Conservation (phyloP, 257 asterid genomes). For the Plantago elongata region DNA sequence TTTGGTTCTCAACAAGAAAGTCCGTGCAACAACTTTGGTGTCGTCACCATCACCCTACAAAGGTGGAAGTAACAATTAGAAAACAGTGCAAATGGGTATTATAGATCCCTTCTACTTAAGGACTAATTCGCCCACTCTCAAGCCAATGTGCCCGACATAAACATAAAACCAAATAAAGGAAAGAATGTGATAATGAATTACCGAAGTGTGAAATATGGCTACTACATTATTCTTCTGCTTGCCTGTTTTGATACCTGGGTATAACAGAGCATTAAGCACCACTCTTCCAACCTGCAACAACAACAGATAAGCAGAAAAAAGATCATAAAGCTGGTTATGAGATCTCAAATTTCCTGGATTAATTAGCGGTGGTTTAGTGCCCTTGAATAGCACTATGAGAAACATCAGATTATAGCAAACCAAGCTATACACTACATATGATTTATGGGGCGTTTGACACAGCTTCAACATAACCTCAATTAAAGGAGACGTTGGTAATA, state of each 20-base stretch:
- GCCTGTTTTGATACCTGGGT: constrained; percentile 82
- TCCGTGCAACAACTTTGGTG: constrained; percentile 56
- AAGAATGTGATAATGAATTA: constrained; percentile 17
- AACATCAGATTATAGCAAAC: not conserved
- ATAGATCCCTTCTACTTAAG: too few relatives aligned
- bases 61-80: constrained; percentile 18
- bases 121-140: not conserved
- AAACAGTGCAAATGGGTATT: too few relatives aligned
- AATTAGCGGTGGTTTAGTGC: not conserved
- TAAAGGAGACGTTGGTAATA: not conserved
- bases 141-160: not conserved
- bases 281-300: constrained; percentile 73
- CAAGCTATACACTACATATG: constrained; percentile 4
- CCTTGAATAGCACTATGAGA: too few relatives aligned
- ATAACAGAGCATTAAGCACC: constrained; percentile 75
- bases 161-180: not conserved
- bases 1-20: constrained; percentile 72
- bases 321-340: constrained; percentile 14
- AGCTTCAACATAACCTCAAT: not conserved
- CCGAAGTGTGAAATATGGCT: constrained; percentile 73
- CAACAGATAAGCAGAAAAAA: constrained; percentile 13
- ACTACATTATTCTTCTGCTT: constrained; percentile 72
- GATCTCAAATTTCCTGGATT: constrained; percentile 8
- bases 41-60: constrained; percentile 56
- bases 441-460: not conserved